These are phyloP conservation scores for Eucalyptus virginea DNA, from an alignment of 345 rosid genomes.

Conservation along the genomic window DNA sequence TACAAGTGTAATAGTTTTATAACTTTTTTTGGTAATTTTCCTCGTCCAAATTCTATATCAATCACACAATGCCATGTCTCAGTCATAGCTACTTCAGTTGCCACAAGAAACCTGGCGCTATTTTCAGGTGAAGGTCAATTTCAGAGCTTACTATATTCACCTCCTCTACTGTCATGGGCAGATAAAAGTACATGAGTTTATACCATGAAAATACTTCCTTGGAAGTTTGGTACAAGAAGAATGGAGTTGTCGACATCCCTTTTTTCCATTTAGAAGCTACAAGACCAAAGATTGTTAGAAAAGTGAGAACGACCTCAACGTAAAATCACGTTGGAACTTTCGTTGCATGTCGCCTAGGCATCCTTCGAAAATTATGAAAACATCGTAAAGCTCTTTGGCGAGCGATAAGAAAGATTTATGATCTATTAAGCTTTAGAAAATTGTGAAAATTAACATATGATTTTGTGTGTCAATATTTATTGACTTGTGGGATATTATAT, in stretches of 20 bases:
- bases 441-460: background rate
- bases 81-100: background rate
- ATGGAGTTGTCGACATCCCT: background rate
- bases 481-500: background rate
- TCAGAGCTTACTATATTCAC: background rate
- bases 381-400: background rate
- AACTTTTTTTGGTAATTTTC: background rate
- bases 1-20: accelerated
- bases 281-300: background rate
- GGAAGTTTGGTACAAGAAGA: background rate
- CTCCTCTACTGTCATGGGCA: background rate
- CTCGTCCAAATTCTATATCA: background rate
- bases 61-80: background rate
- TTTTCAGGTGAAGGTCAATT: background rate
- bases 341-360: background rate
- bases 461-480: background rate
- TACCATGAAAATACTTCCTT: background rate
- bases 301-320: background rate
- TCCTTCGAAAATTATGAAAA: background rate
- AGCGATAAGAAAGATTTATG: background rate
- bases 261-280: background rate
- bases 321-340: background rate
- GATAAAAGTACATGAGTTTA: background rate
- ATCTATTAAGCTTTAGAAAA: background rate
- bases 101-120: accelerated